These are phyloP conservation scores for Cryptococcus jaspeensis DNA, from an alignment of 1,284 basidiomycete genomes.

Conservation along the genomic window DNA sequence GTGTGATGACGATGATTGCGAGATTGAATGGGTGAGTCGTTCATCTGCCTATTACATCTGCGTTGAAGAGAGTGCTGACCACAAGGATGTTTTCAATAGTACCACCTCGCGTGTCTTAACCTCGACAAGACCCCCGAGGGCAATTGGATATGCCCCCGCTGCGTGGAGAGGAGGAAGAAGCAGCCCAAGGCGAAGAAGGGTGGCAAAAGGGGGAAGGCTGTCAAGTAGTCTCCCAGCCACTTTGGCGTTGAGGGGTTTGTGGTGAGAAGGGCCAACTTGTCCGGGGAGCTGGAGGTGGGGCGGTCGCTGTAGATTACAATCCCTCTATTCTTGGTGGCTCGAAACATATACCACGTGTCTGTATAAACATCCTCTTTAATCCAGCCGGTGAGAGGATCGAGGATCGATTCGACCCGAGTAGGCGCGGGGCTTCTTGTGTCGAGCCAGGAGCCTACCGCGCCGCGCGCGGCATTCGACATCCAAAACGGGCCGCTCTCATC, in stretches of 20 bases:
- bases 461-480: no score
- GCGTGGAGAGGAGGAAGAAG: slow-evolving; percentile 38
- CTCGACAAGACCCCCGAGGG: slow-evolving; percentile 70
- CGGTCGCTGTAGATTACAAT: no score
- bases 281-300: no score
- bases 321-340: no score
- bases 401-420: no score
- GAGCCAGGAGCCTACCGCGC: no score
- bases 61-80: not conserved
- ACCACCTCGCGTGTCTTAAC: slow-evolving; percentile 78
- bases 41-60: not conserved
- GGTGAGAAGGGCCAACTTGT: no score
- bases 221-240: slow-evolving; percentile 10
- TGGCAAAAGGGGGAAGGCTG: slow-evolving; percentile 16
- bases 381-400: no score
- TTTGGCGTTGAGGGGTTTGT: not conserved
- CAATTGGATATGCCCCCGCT: slow-evolving; percentile 74
- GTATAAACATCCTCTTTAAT: no score
- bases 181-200: slow-evolving; percentile 33
- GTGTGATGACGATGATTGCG: slow-evolving; percentile 82
- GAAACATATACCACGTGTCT: no score
- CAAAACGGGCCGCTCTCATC: no score
- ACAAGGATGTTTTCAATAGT: slow-evolving; percentile 56
- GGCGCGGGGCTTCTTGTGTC: no score
- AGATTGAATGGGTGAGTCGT: slow-evolving; percentile 83